Evolutionary conservation across 2,329 filamentous ascomycete genomes (phyloP), one percentile per base, ranked within the genome.

Genomic region (Claviceps spartinae): DNA sequence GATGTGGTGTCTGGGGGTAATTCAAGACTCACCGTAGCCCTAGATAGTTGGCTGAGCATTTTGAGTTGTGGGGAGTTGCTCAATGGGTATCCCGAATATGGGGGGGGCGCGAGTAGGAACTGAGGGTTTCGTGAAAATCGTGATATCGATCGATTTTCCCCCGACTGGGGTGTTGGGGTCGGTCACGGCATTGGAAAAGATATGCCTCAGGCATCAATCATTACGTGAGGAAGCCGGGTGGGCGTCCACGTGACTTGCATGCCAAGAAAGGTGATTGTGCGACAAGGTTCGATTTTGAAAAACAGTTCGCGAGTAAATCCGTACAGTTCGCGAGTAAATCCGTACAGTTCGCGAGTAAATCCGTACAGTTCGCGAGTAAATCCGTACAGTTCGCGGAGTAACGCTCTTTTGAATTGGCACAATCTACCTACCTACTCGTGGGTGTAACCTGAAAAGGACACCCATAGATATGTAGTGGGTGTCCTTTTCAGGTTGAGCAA

Each of bases 11-110:
- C 18, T 46, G 20, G 6, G n/a, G 5, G 24, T 18, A 2, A 6
- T n/a, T 46, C 14, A n/a, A 34, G 7, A 72, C 76, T 61, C 73
- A 81, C 78, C 68, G 77, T 73, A 66, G 69, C 70, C 70, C 77
- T 70, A 63, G 73, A 72, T 56, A 79, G 65, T 67, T 76, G 74
- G 62, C 66, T 67, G 69, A 80, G 70, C 77, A 81, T 81, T 62
- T 70, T 79, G 70, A 58, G 69, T 65, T 64, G 59, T 58, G 60
- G 63, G 66, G 66, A 59, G 67, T 68, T 72, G 72, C 69, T 74
- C 72, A 72, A 74, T 73, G 69, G 69, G 54, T 9, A 55, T 66
- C 60, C 62, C 64, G 57, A 61, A 63, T 55, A 54, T 58, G 57
- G 58, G 62, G 61, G 57, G 59, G 57, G 57, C 14, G 45, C 30